A percentile compares a stretch with the other conserved stretches of the same genome.
These are phyloP conservation scores for Citrus cavaleriei DNA, from an alignment of 345 rosid genomes.

Conservation along the genomic window DNA sequence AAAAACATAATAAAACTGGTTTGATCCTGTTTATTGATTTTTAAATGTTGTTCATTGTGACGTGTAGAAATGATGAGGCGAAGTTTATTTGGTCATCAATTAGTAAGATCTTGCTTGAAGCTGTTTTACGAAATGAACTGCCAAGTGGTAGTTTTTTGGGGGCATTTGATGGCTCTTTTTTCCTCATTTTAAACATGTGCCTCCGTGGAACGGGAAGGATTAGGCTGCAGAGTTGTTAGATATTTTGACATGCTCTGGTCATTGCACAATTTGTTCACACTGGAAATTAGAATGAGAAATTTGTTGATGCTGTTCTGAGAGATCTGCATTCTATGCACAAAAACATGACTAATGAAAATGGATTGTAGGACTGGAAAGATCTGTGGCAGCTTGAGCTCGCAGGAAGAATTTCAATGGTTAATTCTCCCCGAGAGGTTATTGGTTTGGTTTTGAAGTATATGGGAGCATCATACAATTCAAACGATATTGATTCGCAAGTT, in stretches of 20 bases:
- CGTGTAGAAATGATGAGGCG: too few species aligned
- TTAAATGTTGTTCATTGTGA: too few species aligned
- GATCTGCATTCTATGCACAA: not conserved
- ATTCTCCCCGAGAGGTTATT: not conserved
- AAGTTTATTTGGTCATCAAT: too few species aligned
- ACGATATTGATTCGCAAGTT: slow-evolving; percentile 57
- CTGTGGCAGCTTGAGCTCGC: slow-evolving; percentile 81
- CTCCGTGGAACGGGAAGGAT: too few species aligned
- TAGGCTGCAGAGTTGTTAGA: not conserved
- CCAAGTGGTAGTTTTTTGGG: not conserved
- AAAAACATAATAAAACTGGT: too few species aligned
- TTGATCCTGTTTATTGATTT: too few species aligned
- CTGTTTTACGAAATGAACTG: not conserved
- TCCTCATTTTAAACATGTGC: too few species aligned
- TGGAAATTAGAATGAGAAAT: not conserved
- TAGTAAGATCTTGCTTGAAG: too few species aligned
- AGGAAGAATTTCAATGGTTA: slow-evolving; percentile 83
- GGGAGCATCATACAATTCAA: slow-evolving; percentile 27
- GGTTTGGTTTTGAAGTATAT: too few species aligned
- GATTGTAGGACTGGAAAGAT: slow-evolving; percentile 83
- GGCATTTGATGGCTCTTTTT: not conserved
- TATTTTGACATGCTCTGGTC: too few species aligned
- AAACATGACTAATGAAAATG: not conserved
- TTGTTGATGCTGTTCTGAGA: not conserved
- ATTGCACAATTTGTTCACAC: not conserved